Base-by-base conservation (phyloP, 306 rosid species). In the Casuarina cunninghamiana region DNA sequence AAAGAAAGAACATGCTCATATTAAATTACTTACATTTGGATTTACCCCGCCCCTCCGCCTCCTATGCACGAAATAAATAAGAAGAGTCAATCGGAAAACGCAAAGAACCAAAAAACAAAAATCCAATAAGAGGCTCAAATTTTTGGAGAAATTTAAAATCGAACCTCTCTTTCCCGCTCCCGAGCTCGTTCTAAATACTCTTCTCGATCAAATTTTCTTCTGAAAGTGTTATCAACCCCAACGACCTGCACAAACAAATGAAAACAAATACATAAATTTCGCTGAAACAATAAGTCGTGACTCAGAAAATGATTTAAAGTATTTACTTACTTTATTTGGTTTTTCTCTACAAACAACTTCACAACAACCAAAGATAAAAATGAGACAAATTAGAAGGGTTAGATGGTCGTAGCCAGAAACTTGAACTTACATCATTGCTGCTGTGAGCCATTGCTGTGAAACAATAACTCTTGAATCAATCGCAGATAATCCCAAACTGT, bases 171-270 rank as follows among this genome's bases (percentile, higher is more conserved):
- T 85, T 96, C 99, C 37, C 98, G 98, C 81, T 96, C 98, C 5
- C 98, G 91, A 68, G 99, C 98, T 77, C 91, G 82, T 85, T 96
- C 99, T 62, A 91, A 85, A 77, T 87, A 96, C 88, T 93, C 98
- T 74, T 96, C 99, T 53, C 91, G 89, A 72, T 96, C 98, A 58
- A 96, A 96, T 88, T 96, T 96, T 77, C 97, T 93, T 89, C 99
- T 86, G 63, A 90, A 89, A 0, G 99, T 96, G 84, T 96, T 96
- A 81, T 96, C 99, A 57, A 96, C 93, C 50, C 91, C 99, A 80
- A 37, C 90, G 60, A 50, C 88, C 99, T 95, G 69, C 65, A 71
- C 65, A 69, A 69, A 50, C 1, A 77, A 80, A 1, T 26, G 48
- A 9, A 8, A 42, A 68, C 10, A 51, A 53, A 7, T 32, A 37